Base-by-base conservation (phyloP, 2,329 filamentous ascomycete species). In the Talaromyces sp. region DNA sequence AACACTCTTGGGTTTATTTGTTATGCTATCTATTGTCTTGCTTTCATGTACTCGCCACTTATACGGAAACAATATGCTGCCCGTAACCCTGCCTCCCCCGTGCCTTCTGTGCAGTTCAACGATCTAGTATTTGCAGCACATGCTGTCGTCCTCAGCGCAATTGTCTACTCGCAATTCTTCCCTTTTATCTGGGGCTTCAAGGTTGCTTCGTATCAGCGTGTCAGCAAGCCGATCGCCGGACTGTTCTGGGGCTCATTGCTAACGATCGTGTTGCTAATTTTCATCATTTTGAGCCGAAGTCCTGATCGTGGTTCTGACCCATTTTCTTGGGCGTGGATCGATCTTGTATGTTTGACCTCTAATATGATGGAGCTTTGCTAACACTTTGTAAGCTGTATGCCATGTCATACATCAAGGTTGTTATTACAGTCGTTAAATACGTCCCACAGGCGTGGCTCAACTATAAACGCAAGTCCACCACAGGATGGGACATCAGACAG, bases 341-440 rank as follows among this genome's bases (percentile, higher is more conserved):
- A 88, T 69, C 83, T 87, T 67, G 85, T 88, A 71, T 70, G 78
- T 75, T 35, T 23, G 18, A 37, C n/a, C n/a, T 54, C 11, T 18
- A 5, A 21, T 14, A 16, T 21, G 14, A 7, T 16, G 6, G n/a
- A 4, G 1, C 12, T 63, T 60, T 61, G 73, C 69, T 68, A n/a
- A 35, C 68, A 62, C 63, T 61, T 42, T 18, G 54, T 40, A 18
- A 84, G 84, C 78, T 87, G 35, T 86, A 88, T 71, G 84, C 89
- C 12, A 79, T 96, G 35, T 91, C 91, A 46, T 96, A 96, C 73
- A 88, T 96, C 73, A 99, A 99, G 79, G 82, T 99, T 37, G 76
- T 93, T 61, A 86, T 96, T 67, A 96, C 93, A 0, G 79, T 97
- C 28, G 84, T 96, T 77, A 99, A 99, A 79, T 98, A 97, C 77